Evolutionary conservation across 352 stramenopile species (phyloP).

Genomic region (Pythium guiyangense): DNA sequence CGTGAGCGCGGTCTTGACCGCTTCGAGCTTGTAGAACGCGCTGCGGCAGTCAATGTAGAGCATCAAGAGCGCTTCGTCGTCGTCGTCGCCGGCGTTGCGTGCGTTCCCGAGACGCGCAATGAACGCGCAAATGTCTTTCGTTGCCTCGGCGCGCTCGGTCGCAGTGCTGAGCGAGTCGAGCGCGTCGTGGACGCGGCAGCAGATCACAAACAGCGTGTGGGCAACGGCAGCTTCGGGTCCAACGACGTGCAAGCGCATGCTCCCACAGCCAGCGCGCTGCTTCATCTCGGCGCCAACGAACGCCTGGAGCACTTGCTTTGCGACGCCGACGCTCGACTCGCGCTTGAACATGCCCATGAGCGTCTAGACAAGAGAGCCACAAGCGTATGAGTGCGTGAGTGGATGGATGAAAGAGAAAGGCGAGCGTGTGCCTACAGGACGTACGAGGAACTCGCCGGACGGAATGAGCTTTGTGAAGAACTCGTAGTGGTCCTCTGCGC

Average conservation of each 20-base stretch:
- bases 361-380: slow-evolving; percentile 17
- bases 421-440: neutral
- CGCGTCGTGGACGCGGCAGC: slow-evolving; percentile 76
- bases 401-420: neutral
- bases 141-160: slow-evolving; percentile 50
- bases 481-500: slow-evolving; percentile 54
- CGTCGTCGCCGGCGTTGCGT: slow-evolving; percentile 35
- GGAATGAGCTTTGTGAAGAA: slow-evolving; percentile 80
- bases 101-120: slow-evolving; percentile 58
- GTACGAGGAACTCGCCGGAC: slow-evolving; percentile 63
- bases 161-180: slow-evolving; percentile 74
- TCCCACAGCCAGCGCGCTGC: slow-evolving; percentile 17
- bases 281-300: slow-evolving; percentile 39
- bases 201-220: slow-evolving; percentile 85
- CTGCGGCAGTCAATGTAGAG: slow-evolving; percentile 86
- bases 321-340: slow-evolving; percentile 73
- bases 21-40: slow-evolving; percentile 85
- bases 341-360: slow-evolving; percentile 87
- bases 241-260: slow-evolving; percentile 56
- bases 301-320: slow-evolving; percentile 78
- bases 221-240: slow-evolving; percentile 73
- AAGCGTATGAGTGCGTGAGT: neutral
- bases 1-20: slow-evolving; percentile 56
- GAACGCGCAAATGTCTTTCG: slow-evolving; percentile 75
- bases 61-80: slow-evolving; percentile 80